Percentiles rank a stretch among this genome's conserved stretches.
These are phyloP conservation scores for Pseudotulostoma volvatum DNA, from an alignment of 495 filamentous ascomycete species.

Conservation along the genomic window DNA sequence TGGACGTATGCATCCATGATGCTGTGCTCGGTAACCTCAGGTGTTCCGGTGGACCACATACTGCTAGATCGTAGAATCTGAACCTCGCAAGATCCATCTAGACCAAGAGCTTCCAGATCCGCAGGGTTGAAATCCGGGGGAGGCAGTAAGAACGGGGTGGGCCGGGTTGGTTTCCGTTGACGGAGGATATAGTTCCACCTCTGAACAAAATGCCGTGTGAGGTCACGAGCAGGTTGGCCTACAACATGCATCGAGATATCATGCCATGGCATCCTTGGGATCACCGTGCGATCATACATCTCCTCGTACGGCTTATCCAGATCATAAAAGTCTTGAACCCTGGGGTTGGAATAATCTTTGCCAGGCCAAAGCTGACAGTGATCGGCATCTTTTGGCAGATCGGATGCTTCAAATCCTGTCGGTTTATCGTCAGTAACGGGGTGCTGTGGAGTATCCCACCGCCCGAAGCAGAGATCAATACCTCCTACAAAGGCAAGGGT, in stretches of 20 bases:
- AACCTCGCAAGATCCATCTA: slow-evolving; percentile 88
- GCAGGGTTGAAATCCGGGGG: slow-evolving; percentile 77
- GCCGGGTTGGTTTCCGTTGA: slow-evolving; percentile 81
- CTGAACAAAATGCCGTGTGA: slow-evolving; percentile 96
- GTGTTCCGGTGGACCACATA: slow-evolving; percentile 82
- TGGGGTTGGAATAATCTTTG: slow-evolving; percentile 96
- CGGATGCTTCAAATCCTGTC: slow-evolving; percentile 75
- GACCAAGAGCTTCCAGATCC: slow-evolving; percentile 72
- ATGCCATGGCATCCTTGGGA: slow-evolving; percentile 97
- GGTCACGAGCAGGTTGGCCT: slow-evolving; percentile 84
- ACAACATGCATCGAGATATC: slow-evolving; percentile 98
- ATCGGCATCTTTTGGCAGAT: slow-evolving; percentile 71
- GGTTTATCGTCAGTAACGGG: slow-evolving; percentile 80
- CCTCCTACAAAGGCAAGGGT: slow-evolving; percentile 92
- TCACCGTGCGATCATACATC: slow-evolving; percentile 85
- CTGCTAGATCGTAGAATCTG: slow-evolving; percentile 85
- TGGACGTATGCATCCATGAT: slow-evolving; percentile 95
- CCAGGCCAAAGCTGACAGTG: slow-evolving; percentile 94
- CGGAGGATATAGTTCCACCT: slow-evolving; percentile 96
- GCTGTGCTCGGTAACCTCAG: slow-evolving; percentile 68
- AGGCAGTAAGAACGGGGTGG: slow-evolving; percentile 83
- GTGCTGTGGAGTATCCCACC: slow-evolving; percentile 95
- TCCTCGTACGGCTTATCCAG: slow-evolving; percentile 94
- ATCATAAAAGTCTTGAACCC: slow-evolving; percentile 86
- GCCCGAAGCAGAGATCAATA: slow-evolving; percentile 91